These are phyloP conservation scores for Larix kaempferi DNA, from an alignment of 75 land plant genomes.

Conservation along the genomic window DNA sequence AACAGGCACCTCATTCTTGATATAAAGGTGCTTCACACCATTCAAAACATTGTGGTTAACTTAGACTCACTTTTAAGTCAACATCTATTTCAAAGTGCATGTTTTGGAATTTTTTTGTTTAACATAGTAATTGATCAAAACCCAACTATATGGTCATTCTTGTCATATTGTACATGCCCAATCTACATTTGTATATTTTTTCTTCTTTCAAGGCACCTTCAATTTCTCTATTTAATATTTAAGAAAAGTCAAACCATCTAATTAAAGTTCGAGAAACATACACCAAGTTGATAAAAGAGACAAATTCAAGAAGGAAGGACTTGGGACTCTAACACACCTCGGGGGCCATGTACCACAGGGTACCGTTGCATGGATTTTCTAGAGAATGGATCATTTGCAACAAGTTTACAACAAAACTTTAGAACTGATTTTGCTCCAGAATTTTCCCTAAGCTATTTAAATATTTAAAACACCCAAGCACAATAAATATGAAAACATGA, in stretches of 20 bases:
- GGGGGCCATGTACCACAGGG: conserved; percentile 51
- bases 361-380: conserved; percentile 44
- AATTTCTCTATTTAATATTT: background rate
- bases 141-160: background rate
- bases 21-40: background rate
- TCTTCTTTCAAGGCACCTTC: background rate
- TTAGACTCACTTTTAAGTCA: background rate
- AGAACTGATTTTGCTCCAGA: too few species aligned
- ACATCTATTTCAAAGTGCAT: background rate
- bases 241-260: background rate
- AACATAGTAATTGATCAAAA: background rate
- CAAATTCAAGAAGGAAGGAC: background rate
- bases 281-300: background rate
- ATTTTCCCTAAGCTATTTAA: too few species aligned
- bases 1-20: background rate
- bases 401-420: too few species aligned
- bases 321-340: conserved; percentile 21
- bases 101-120: too few species aligned
- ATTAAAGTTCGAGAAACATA: background rate
- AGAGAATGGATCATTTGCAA: conserved; percentile 7
- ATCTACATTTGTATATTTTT: background rate
- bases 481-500: too few species aligned
- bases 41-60: background rate
- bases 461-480: too few species aligned
- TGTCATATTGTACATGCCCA: background rate